Evolutionary conservation across 2,329 filamentous ascomycete species (phyloP).

Genomic region (Monosporascus sp.): DNA sequence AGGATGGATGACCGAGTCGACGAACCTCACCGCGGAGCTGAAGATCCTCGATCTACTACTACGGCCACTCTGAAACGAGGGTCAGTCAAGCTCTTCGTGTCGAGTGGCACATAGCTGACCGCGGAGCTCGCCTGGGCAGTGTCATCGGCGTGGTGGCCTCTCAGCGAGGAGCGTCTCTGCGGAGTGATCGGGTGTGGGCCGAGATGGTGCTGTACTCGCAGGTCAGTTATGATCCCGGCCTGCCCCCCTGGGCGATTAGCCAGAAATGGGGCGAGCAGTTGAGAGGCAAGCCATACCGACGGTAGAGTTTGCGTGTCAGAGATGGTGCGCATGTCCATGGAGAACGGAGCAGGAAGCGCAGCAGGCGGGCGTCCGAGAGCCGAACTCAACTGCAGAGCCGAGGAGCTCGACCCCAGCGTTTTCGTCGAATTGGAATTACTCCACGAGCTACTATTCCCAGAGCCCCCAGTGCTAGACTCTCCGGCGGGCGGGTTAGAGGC

Average conservation of each 20-base stretch:
- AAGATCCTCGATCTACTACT: slow-evolving; percentile 16
- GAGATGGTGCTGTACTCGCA: neutral
- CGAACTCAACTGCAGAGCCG: slow-evolving; percentile 5
- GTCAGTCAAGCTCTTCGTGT: neutral
- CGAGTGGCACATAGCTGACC: slow-evolving; percentile 6
- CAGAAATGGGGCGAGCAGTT: slow-evolving; percentile 7
- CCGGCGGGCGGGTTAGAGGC: too few relatives aligned
- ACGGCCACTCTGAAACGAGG: slow-evolving; percentile 9
- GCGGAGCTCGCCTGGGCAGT: slow-evolving; percentile 5
- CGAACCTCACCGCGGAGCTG: slow-evolving; percentile 21
- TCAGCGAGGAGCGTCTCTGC: slow-evolving; percentile 17
- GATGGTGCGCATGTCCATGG: slow-evolving; percentile 17
- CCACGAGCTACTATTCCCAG: neutral
- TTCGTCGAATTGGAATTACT: neutral
- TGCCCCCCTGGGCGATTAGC: neutral
- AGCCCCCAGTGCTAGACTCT: neutral
- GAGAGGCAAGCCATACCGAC: slow-evolving; percentile 13
- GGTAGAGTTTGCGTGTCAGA: slow-evolving; percentile 24
- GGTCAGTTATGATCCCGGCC: too few relatives aligned
- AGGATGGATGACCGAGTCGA: slow-evolving; percentile 19
- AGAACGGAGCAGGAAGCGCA: slow-evolving; percentile 25
- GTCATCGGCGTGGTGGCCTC: slow-evolving; percentile 5
- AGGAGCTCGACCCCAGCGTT: slow-evolving; percentile 11
- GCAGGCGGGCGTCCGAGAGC: slow-evolving; percentile 12
- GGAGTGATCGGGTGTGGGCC: slow-evolving; percentile 17